Percentiles rank a stretch among this genome's conserved stretches.
phyloP scores from a whole-genome alignment of 768 basidiomycete species.

The Macrolepiota fuliginosa region DNA sequence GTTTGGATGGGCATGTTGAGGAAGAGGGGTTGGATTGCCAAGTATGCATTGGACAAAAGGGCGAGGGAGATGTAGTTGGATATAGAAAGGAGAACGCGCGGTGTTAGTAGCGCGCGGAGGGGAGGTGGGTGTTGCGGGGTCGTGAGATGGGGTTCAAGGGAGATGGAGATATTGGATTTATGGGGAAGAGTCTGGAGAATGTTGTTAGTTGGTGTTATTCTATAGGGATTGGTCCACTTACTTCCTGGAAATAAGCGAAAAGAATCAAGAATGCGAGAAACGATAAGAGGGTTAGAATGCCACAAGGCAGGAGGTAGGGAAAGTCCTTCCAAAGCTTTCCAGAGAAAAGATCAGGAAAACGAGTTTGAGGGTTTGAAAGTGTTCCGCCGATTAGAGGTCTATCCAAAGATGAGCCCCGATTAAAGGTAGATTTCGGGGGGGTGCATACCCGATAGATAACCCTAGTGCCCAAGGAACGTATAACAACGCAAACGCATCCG shows the following conservation, averaged over 20 bases:
- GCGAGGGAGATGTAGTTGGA: slow-evolving; percentile 34
- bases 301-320: slow-evolving; percentile 70
- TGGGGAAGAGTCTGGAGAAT: neutral
- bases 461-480: slow-evolving; percentile 39
- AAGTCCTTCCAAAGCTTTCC: slow-evolving; percentile 43
- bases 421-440: neutral
- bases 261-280: slow-evolving; percentile 29
- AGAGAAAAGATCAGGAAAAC: slow-evolving; percentile 41
- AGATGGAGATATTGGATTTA: neutral
- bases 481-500: slow-evolving; percentile 36
- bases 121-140: neutral
- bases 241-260: slow-evolving; percentile 39
- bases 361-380: slow-evolving; percentile 44
- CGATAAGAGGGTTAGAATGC: slow-evolving; percentile 31
- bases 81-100: neutral
- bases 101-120: neutral
- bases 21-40: slow-evolving; percentile 62
- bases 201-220: neutral
- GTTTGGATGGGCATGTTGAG: slow-evolving; percentile 59
- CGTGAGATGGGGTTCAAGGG: neutral
- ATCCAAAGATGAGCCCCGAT: neutral
- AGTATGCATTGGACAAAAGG: slow-evolving; percentile 49
- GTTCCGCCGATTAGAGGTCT: slow-evolving; percentile 53
- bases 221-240: slow-evolving; percentile 11
- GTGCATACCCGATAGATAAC: slow-evolving; percentile 31